A percentile compares a stretch with the other conserved stretches of the same genome.
phyloP scores from a whole-genome alignment of 108 stramenopile species.

The Mediolabrus comicus region DNA sequence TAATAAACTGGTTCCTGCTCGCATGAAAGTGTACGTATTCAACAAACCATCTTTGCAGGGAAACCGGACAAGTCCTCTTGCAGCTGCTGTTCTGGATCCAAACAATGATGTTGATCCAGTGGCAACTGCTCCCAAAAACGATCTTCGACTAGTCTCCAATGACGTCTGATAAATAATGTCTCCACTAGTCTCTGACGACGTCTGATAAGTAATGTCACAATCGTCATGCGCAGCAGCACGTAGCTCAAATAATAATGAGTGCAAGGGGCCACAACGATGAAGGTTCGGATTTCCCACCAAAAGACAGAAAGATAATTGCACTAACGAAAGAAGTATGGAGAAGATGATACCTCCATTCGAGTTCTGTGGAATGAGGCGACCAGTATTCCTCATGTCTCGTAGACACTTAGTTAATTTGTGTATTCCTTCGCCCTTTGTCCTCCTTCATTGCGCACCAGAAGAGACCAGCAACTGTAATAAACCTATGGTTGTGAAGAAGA shows the following conservation, averaged over 20 bases:
- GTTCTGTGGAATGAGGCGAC: no score
- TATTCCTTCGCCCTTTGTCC: no score
- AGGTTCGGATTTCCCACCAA: not conserved
- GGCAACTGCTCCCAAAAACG: not conserved
- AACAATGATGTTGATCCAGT: not conserved
- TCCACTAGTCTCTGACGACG: not conserved
- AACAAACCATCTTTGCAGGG: slow-evolving; percentile 42
- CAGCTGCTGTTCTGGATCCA: slow-evolving; percentile 4
- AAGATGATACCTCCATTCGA: no score
- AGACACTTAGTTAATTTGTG: no score
- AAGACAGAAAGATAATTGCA: no score
- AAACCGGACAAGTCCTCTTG: slow-evolving; percentile 52
- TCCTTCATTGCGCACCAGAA: no score
- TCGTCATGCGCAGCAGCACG: not conserved
- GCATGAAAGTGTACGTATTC: slow-evolving; percentile 74
- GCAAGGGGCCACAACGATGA: not conserved
- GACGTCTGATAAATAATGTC: not conserved
- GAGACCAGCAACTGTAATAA: no score
- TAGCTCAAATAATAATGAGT: no score
- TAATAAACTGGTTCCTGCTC: slow-evolving; percentile 59
- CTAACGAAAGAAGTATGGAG: no score
- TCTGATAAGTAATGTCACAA: not conserved
- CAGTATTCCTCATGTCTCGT: no score
- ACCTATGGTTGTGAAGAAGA: no score
- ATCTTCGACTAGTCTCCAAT: not conserved